These are phyloP conservation scores for Penicillium odoratum DNA, from an alignment of 495 filamentous ascomycete species.

Conservation along the genomic window DNA sequence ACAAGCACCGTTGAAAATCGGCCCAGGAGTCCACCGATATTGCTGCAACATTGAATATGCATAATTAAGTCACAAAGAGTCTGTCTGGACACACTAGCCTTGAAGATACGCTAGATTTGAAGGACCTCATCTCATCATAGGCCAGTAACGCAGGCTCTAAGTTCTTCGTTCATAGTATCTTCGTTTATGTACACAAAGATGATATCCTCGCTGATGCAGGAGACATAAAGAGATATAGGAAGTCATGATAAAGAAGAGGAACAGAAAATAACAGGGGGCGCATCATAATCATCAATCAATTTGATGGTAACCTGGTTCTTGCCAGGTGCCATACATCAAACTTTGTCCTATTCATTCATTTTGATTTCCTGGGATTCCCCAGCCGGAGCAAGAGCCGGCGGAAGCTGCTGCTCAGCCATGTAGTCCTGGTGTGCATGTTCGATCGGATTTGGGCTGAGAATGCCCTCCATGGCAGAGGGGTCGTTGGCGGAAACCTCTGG, in stretches of 20 bases:
- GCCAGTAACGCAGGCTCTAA: background rate
- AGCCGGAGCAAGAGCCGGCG: background rate
- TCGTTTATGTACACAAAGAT: conserved; percentile 23
- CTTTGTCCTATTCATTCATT: background rate
- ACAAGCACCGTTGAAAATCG: too few relatives aligned
- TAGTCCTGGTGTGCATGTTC: conserved; percentile 1
- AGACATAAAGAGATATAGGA: conserved; percentile 15
- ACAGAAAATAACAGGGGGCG: background rate
- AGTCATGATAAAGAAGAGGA: conserved; percentile 4
- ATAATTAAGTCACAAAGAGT: too few relatives aligned
- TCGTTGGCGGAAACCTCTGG: conserved; percentile 22
- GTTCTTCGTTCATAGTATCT: conserved; percentile 26
- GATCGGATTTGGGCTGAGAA: background rate
- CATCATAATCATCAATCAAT: background rate
- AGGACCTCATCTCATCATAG: too few relatives aligned
- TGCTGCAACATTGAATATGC: too few relatives aligned
- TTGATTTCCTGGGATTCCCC: background rate
- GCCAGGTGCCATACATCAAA: background rate
- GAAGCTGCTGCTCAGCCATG: conserved; percentile 12
- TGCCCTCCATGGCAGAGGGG: conserved; percentile 13
- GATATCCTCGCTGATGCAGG: conserved; percentile 21
- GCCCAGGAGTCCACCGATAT: too few relatives aligned
- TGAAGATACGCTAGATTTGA: too few relatives aligned
- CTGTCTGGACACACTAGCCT: too few relatives aligned
- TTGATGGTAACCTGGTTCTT: background rate